These are phyloP conservation scores for Flaveria bidentis DNA, from an alignment of 129 eudicot genomes.

Conservation along the genomic window DNA sequence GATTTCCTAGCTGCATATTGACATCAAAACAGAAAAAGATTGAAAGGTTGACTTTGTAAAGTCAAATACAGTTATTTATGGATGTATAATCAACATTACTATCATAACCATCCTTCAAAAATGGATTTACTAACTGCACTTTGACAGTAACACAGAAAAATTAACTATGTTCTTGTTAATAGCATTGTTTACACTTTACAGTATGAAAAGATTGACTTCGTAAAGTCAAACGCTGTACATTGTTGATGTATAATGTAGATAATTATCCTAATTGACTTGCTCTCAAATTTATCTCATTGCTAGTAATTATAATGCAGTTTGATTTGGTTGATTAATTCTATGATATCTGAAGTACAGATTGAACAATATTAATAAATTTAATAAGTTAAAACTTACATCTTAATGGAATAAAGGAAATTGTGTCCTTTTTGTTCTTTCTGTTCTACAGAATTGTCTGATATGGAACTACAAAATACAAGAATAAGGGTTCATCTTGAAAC, in stretches of 20 bases:
- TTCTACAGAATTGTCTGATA: constrained; percentile 5
- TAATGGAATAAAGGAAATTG: not conserved
- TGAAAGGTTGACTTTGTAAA: constrained; percentile 3
- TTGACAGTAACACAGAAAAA: constrained; percentile 3
- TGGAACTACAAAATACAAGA: constrained; percentile 13
- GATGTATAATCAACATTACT: not conserved
- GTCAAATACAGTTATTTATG: not conserved
- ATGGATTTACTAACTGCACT: constrained; percentile 69
- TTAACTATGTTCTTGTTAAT: not conserved
- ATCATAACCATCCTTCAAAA: constrained; percentile 25
- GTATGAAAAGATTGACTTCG: constrained; percentile 25
- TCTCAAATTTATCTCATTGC: not conserved
- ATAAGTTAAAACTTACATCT: not conserved
- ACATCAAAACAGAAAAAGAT: not conserved
- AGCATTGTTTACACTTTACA: not conserved
- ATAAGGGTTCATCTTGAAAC: constrained; percentile 6
- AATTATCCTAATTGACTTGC: constrained; percentile 14
- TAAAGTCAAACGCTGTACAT: constrained; percentile 25
- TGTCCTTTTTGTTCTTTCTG: constrained; percentile 11
- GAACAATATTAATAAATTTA: not conserved
- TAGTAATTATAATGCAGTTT: constrained; percentile 11
- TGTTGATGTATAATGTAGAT: constrained; percentile 13
- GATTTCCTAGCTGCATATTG: constrained; percentile 64
- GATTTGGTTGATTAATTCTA: constrained; percentile 8
- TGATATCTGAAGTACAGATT: not conserved